Conservation (phyloP, 257 asterid species). For the Thymus mandschuricus region DNA sequence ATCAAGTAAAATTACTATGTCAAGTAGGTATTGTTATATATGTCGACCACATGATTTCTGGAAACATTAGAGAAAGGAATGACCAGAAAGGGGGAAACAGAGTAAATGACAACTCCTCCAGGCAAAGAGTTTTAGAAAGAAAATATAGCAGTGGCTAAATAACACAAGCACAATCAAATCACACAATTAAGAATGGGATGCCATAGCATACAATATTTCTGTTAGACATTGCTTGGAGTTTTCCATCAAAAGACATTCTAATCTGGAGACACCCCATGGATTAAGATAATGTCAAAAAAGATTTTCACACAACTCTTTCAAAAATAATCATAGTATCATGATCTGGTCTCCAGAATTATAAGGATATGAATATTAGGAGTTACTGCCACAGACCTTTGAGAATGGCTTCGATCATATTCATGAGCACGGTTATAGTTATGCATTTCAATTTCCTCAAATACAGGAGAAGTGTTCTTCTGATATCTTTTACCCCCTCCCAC, state of each 20-base stretch:
- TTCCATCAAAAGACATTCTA: background rate
- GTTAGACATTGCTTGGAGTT: background rate
- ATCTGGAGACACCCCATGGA: too few species aligned
- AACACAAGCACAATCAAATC: background rate
- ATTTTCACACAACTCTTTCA: background rate
- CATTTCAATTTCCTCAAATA: slow-evolving; percentile 50
- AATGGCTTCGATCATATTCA: slow-evolving; percentile 46
- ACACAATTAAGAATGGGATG: slow-evolving; percentile 2
- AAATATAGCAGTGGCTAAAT: slow-evolving; percentile 2
- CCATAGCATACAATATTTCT: background rate
- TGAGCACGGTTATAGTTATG: slow-evolving; percentile 42
- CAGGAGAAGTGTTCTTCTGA: slow-evolving; percentile 51
- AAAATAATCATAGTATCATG: slow-evolving; percentile 9
- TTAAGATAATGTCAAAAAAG: background rate
- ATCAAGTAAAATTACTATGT: background rate
- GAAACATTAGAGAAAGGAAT: background rate
- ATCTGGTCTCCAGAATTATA: slow-evolving; percentile 11
- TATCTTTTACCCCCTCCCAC: slow-evolving; percentile 38
- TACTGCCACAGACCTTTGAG: slow-evolving; percentile 50
- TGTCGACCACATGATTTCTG: background rate
- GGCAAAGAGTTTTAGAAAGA: background rate
- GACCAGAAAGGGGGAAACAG: background rate
- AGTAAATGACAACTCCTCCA: background rate
- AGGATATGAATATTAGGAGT: slow-evolving; percentile 4
- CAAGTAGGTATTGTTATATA: background rate